phyloP scores from a whole-genome alignment of 495 filamentous ascomycete genomes.

The Haplographium delicatum region DNA sequence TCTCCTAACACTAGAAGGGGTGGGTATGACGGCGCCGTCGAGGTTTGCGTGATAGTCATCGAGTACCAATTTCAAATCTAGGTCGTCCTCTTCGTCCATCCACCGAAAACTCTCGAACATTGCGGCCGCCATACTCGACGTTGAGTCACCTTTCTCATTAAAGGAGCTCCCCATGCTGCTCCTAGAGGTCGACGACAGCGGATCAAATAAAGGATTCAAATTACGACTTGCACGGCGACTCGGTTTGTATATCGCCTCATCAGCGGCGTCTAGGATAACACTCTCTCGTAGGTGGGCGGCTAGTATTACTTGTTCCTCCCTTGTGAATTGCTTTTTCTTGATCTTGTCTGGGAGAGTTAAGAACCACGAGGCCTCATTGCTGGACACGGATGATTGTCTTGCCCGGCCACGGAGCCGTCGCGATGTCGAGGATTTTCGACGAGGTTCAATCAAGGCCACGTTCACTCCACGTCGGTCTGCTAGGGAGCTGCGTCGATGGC shows the following conservation, averaged over 20 bases:
- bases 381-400: constrained; percentile 21
- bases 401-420: constrained; percentile 17
- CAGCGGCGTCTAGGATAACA: constrained; percentile 64
- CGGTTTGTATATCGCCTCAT: constrained; percentile 57
- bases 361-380: constrained; percentile 63
- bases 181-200: constrained; percentile 3
- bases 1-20: constrained; percentile 34
- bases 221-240: constrained; percentile 36
- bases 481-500: constrained; percentile 17
- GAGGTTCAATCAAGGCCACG: constrained; percentile 18
- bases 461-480: constrained; percentile 23
- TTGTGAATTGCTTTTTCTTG: constrained; percentile 62
- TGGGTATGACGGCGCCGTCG: constrained; percentile 30
- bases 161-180: constrained; percentile 12
- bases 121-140: constrained; percentile 10
- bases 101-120: constrained; percentile 70
- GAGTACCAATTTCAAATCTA: constrained; percentile 61
- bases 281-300: constrained; percentile 48
- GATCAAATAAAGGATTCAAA: constrained; percentile 28
- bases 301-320: constrained; percentile 65
- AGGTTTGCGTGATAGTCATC: constrained; percentile 50
- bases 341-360: constrained; percentile 66
- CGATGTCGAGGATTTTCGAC: constrained; percentile 23
- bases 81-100: constrained; percentile 72
- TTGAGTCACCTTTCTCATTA: constrained; percentile 16